Percentiles rank a stretch among this genome's conserved stretches.
These are phyloP conservation scores for Lobosporangium transversale DNA, from an alignment of 192 early-diverging fungal genomes.

Conservation along the genomic window DNA sequence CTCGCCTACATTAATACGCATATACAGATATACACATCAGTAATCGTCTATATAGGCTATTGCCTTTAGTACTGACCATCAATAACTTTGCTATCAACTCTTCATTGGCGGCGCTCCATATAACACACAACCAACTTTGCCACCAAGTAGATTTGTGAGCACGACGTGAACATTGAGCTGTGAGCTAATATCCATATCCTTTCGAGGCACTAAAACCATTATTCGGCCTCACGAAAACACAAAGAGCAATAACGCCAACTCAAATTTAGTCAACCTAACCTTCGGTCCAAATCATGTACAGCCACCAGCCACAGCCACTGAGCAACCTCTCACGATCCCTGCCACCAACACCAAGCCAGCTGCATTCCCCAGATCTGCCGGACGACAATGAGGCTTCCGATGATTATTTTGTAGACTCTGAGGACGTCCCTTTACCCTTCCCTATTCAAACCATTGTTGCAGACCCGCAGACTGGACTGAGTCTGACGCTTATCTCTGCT, in stretches of 20 bases:
- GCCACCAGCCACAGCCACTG: constrained; percentile 20
- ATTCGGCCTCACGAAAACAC: not conserved
- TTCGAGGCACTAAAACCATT: too few relatives aligned
- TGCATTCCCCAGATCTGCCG: constrained; percentile 16
- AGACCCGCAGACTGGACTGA: constrained; percentile 46
- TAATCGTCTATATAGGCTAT: too few relatives aligned
- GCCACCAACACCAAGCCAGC: constrained; percentile 51
- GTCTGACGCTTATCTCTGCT: constrained; percentile 55
- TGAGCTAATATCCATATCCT: too few relatives aligned
- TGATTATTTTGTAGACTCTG: constrained; percentile 49
- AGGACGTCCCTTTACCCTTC: constrained; percentile 52
- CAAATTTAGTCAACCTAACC: too few relatives aligned
- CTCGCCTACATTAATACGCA: too few relatives aligned
- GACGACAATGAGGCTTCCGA: constrained; percentile 27
- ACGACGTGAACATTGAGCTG: too few relatives aligned
- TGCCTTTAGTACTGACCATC: too few relatives aligned
- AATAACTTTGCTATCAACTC: too few relatives aligned
- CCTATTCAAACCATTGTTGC: constrained; percentile 54
- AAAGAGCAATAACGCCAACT: not conserved
- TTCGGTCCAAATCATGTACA: constrained; percentile 18
- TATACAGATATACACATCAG: too few relatives aligned
- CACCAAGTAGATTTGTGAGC: too few relatives aligned
- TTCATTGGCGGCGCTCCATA: too few relatives aligned
- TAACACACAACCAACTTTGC: too few relatives aligned
- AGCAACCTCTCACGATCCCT: constrained; percentile 45